A percentile compares a stretch with the other conserved stretches of the same genome.
These are phyloP conservation scores for Acacia crassicarpa DNA, from an alignment of 306 rosid species.

Conservation along the genomic window DNA sequence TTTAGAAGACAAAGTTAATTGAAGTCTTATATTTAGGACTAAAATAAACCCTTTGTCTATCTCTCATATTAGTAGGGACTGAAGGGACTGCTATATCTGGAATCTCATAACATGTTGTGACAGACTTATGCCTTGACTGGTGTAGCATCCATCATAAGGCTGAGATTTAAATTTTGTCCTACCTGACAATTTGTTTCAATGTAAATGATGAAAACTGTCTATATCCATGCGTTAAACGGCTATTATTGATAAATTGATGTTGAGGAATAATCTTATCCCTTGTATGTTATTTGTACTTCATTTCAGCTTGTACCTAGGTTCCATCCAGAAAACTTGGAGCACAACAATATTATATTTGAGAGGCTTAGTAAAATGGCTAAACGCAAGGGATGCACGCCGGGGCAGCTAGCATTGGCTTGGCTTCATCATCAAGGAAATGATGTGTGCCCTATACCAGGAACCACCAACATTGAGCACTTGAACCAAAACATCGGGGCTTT, in stretches of 20 bases:
- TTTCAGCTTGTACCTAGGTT: conserved; percentile 53
- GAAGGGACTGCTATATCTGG: neutral
- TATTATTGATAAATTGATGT: neutral
- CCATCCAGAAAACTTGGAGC: conserved; percentile 57
- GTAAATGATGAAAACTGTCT: neutral
- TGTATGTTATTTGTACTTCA: neutral
- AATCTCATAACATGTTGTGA: neutral
- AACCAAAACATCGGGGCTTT: conserved; percentile 64
- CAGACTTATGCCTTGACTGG: neutral
- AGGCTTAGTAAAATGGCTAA: conserved; percentile 54
- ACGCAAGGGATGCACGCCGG: conserved; percentile 60
- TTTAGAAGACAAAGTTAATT: too few relatives aligned
- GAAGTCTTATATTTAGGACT: too few relatives aligned
- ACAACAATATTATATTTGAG: conserved; percentile 65
- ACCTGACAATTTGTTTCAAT: neutral
- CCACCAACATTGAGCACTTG: conserved; percentile 65
- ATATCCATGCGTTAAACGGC: neutral
- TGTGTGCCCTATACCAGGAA: conserved; percentile 78
- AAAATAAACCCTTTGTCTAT: too few relatives aligned
- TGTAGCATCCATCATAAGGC: neutral
- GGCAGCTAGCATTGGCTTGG: conserved; percentile 74
- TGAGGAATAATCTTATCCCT: neutral
- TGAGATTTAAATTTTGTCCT: neutral
- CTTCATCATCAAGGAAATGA: conserved; percentile 72
- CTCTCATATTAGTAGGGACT: too few relatives aligned